Evolutionary conservation across 148 eudicot species (phyloP), one percentile per base, ranked within the genome.

Genomic region (Selenicereus undatus): DNA sequence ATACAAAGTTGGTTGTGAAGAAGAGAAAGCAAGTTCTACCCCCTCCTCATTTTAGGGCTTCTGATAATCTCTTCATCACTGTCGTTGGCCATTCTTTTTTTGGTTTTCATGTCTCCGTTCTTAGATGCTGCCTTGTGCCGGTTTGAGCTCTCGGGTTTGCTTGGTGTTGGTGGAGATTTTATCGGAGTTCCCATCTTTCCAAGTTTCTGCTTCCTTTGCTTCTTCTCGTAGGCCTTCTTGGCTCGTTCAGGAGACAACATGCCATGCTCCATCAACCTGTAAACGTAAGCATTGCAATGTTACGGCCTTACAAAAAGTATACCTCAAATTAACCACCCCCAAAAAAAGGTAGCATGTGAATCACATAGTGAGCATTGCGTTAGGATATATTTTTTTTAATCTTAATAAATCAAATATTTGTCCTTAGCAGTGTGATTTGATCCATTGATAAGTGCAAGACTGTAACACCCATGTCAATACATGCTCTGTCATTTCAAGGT

Each of bases 211-310:
- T 86, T 93, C 86, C 90, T 84, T 79, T 90, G 97, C 85, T 95
- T 95, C 86, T 89, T 95, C 83, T 93, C 98, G 48, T 78, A 86
- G n/a, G 96, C 97, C 85, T 82, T 95, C 80, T 84, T 95, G 22
- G 98, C 89, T 83, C 88, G 90, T 45, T 92, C 98, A 17, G 91
- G 94, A 60, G 97, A 87, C 79, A 91, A 68, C 87, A 93, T 51
- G 30, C 98, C 98, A 76, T 91, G 98, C 81, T 93, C 98, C 98
- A 95, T 93, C 88, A 93, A 74, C 98, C 97, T 94, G 89, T 74
- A 82, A 83, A 75, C 4, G 36, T 45, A 64, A 29, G 36, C 79
- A 27, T 17, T 58, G 45, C 73, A 56, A 14, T 56, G 22, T 56
- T 18, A 24, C n/a, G 8, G 68, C 68, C 17, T 24, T 64, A 22